Evolutionary conservation across 2,329 filamentous ascomycete species (phyloP).

Genomic region (Phyllosticta paracitricarpa): DNA sequence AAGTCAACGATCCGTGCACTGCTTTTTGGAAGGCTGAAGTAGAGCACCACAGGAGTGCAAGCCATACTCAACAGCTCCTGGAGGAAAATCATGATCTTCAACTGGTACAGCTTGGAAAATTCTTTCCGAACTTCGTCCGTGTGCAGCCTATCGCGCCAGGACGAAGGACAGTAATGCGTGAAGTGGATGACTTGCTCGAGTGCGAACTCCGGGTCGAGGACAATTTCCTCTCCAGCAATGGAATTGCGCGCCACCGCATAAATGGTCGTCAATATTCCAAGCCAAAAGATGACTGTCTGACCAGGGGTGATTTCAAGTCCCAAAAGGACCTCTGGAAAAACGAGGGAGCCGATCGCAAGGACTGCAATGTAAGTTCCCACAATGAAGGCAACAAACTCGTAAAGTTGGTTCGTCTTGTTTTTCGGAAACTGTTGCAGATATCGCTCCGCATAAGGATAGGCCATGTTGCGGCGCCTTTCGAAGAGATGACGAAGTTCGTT

Average conservation of each 20-base stretch:
- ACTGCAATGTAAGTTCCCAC: conserved; percentile 79
- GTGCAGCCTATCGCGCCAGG: conserved; percentile 85
- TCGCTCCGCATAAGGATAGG: conserved; percentile 80
- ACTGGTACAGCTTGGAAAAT: conserved; percentile 82
- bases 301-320: conserved; percentile 86
- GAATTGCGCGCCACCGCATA: conserved; percentile 77
- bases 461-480: conserved; percentile 82
- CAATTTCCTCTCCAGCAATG: conserved; percentile 72
- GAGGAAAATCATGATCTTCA: conserved; percentile 82
- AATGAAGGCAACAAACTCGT: conserved; percentile 77
- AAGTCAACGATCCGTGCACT: conserved; percentile 94
- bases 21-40: conserved; percentile 75
- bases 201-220: conserved; percentile 87
- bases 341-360: conserved; percentile 70
- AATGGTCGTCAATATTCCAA: conserved; percentile 70
- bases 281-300: conserved; percentile 81
- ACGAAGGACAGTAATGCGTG: conserved; percentile 80
- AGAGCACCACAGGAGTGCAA: conserved; percentile 80
- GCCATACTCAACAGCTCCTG: conserved; percentile 90
- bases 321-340: conserved; percentile 84
- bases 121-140: conserved; percentile 88
- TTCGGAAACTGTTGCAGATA: conserved; percentile 97
- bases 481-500: conserved; percentile 94
- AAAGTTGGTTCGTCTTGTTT: conserved; percentile 78
- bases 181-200: conserved; percentile 83